Percentiles rank a stretch among this genome's conserved stretches.
Conservation (phyloP, 495 filamentous ascomycete species). For the Lichenothelia convexa region DNA sequence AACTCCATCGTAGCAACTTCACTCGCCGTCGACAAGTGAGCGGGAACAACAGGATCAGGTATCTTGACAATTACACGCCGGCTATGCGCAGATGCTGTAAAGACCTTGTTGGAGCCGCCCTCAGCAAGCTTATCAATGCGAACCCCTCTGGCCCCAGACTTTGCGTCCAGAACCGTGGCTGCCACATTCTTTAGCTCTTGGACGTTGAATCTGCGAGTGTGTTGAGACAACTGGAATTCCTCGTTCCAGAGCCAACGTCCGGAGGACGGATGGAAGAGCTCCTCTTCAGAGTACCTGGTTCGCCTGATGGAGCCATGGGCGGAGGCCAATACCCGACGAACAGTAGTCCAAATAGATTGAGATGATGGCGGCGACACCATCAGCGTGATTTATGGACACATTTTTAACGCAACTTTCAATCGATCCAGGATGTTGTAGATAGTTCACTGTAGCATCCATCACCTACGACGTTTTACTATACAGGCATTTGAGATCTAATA, state of each 20-base stretch:
- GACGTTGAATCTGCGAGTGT: slow-evolving; percentile 1
- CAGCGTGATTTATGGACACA: too few relatives aligned
- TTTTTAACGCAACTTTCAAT: too few relatives aligned
- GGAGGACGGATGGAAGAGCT: slow-evolving; percentile 1
- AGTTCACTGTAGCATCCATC: too few relatives aligned
- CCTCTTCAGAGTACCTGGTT: too few relatives aligned
- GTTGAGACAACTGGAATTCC: not conserved
- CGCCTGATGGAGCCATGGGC: too few relatives aligned
- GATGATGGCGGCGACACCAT: too few relatives aligned
- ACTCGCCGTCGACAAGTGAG: slow-evolving; percentile 21
- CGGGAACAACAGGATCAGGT: slow-evolving; percentile 21
- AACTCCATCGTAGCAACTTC: slow-evolving; percentile 29
- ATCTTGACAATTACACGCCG: slow-evolving; percentile 23
- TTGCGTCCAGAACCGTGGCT: not conserved
- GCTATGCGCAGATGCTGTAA: too few relatives aligned
- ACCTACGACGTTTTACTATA: too few relatives aligned
- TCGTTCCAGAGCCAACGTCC: slow-evolving; percentile 3
- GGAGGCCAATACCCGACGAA: too few relatives aligned
- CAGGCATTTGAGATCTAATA: too few relatives aligned
- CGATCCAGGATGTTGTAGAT: too few relatives aligned
- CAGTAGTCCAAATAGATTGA: too few relatives aligned
- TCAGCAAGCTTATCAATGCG: slow-evolving; percentile 17
- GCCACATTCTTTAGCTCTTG: not conserved
- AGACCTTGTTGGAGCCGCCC: slow-evolving; percentile 25
- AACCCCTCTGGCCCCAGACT: not conserved